phyloP scores from a whole-genome alignment of 805 yeast genomes.

The Debaryomyces prosopidis region DNA sequence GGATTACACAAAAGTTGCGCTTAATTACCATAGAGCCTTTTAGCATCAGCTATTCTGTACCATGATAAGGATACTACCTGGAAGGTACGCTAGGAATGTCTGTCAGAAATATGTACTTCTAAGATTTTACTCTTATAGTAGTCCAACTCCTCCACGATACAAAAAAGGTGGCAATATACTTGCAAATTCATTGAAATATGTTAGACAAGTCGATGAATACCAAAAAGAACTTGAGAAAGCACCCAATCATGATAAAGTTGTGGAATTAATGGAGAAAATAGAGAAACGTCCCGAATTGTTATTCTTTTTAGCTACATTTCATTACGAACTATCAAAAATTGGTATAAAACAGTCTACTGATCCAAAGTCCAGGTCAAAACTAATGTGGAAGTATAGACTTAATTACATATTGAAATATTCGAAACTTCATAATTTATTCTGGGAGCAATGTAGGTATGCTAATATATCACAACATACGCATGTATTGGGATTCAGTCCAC shows the following conservation, averaged over 20 bases:
- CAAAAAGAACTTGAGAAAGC: conserved; percentile 21
- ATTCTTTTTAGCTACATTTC: conserved; percentile 30
- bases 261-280: conserved; percentile 22
- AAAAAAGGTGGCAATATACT: conserved; percentile 11
- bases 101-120: too few species aligned
- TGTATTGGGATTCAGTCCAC: conserved; percentile 20
- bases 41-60: neutral
- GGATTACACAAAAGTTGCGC: conserved; percentile 1
- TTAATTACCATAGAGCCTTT: neutral
- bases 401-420: conserved; percentile 22
- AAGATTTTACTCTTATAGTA: neutral
- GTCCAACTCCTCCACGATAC: neutral
- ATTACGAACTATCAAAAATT: conserved; percentile 27
- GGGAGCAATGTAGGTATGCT: conserved; percentile 33
- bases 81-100: too few species aligned
- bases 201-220: conserved; percentile 26
- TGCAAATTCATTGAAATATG: conserved; percentile 24
- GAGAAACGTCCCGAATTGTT: conserved; percentile 28
- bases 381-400: conserved; percentile 17
- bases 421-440: conserved; percentile 32
- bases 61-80: neutral
- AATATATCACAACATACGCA: conserved; percentile 34
- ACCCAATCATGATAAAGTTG: conserved; percentile 21
- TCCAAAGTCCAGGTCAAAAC: conserved; percentile 9
- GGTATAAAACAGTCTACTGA: conserved; percentile 22